Percentiles rank a stretch among this genome's conserved stretches.
phyloP scores from a whole-genome alignment of 306 rosid species.

The Notholithocarpus densiflorus region DNA sequence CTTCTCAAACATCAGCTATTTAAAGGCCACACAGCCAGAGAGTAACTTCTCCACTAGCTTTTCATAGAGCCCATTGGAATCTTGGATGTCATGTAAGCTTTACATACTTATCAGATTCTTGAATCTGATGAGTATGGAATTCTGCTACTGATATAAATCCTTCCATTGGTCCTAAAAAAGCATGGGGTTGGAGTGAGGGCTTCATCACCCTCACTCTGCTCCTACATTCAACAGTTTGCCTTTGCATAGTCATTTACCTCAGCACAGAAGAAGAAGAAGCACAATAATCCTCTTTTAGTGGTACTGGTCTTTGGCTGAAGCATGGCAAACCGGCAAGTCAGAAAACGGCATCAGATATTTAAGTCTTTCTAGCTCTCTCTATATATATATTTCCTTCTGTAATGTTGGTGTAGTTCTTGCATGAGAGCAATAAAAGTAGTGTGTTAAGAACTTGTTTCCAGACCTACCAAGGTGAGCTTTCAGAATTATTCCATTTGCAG shows the following conservation, averaged over 20 bases:
- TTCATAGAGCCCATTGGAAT: constrained; percentile 28
- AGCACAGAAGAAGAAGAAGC: constrained; percentile 19
- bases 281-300: constrained; percentile 16
- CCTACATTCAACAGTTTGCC: constrained; percentile 42
- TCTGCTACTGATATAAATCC: constrained; percentile 41
- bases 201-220: constrained; percentile 27
- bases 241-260: constrained; percentile 42
- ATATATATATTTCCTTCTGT: constrained; percentile 8
- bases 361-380: constrained; percentile 35
- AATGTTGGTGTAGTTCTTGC: constrained; percentile 11
- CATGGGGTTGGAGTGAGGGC: constrained; percentile 35
- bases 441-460: constrained; percentile 18
- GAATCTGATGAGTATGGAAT: constrained; percentile 38
- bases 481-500: constrained; percentile 35
- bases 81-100: constrained; percentile 4
- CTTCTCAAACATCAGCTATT: constrained; percentile 46
- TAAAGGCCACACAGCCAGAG: constrained; percentile 44
- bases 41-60: constrained; percentile 44
- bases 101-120: constrained; percentile 27
- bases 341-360: constrained; percentile 61
- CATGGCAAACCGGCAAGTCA: constrained; percentile 90
- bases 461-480: constrained; percentile 24
- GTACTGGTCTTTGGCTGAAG: constrained; percentile 39
- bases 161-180: constrained; percentile 40
- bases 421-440: constrained; percentile 36